Conservation (phyloP, 202 grass and related monocot genomes). For the Zizania palustris region DNA sequence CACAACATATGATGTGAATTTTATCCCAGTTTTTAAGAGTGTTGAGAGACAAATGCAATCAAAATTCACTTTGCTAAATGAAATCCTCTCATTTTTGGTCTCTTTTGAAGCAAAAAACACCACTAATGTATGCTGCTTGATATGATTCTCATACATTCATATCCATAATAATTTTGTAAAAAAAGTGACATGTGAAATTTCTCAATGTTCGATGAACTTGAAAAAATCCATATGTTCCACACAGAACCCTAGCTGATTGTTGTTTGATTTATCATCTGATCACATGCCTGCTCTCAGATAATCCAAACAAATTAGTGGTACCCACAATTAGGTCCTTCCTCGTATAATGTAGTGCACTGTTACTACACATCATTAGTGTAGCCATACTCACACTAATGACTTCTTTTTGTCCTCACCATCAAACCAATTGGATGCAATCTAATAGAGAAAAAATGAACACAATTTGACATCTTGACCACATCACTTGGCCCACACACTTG, state of each 20-base stretch:
- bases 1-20: background rate
- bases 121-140: too few species aligned
- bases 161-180: too few species aligned
- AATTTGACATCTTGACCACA: slow-evolving; percentile 44
- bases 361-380: slow-evolving; percentile 26
- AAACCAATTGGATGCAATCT: slow-evolving; percentile 31
- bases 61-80: background rate
- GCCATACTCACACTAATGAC: slow-evolving; percentile 23
- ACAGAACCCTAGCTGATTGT: background rate
- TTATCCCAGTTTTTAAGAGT: background rate
- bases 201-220: too few species aligned
- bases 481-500: background rate
- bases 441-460: slow-evolving; percentile 11
- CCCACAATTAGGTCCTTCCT: background rate
- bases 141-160: too few species aligned
- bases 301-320: background rate
- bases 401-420: slow-evolving; percentile 48
- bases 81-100: too few species aligned
- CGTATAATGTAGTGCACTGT: background rate
- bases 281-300: background rate
- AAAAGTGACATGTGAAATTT: too few species aligned
- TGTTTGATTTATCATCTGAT: background rate
- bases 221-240: too few species aligned
- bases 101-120: too few species aligned
- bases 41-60: background rate